Evolutionary conservation across 306 rosid genomes (phyloP).

Genomic region (Datisca glomerata): DNA sequence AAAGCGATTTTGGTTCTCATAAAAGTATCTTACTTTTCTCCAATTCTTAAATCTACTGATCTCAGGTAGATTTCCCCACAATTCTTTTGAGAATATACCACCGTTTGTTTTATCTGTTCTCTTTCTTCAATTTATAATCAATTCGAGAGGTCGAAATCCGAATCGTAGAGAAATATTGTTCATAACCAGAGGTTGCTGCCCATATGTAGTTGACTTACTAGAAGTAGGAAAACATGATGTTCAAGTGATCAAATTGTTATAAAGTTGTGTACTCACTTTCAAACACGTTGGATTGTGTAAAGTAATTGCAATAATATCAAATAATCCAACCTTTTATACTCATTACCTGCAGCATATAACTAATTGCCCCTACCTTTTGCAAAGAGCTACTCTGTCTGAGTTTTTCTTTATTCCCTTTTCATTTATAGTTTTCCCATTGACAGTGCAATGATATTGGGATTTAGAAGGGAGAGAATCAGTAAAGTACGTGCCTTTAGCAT

Average conservation of each 20-base stretch:
- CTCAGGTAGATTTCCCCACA: conserved; percentile 21
- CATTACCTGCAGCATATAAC: too few species aligned
- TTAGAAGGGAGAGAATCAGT: conserved; percentile 5
- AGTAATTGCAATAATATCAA: conserved; percentile 5
- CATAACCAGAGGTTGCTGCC: conserved; percentile 6
- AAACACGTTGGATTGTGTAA: conserved; percentile 2
- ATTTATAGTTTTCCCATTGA: conserved; percentile 13
- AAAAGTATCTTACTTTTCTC: conserved; percentile 12
- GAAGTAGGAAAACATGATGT: conserved; percentile 3
- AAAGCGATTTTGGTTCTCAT: conserved; percentile 63
- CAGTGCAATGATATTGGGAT: conserved; percentile 14
- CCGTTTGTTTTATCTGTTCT: too few species aligned
- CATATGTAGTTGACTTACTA: too few species aligned
- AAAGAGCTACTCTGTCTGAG: conserved; percentile 9
- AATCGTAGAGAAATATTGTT: conserved; percentile 1
- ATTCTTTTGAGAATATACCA: conserved; percentile 20
- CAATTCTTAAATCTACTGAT: conserved; percentile 15
- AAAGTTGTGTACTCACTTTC: too few species aligned
- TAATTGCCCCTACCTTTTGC: conserved; percentile 9
- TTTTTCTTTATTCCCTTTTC: conserved; percentile 3
- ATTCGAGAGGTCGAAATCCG: neutral
- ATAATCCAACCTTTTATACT: neutral
- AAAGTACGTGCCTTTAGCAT: conserved; percentile 9
- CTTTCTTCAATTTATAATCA: conserved; percentile 6
- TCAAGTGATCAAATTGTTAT: too few species aligned